phyloP scores from a whole-genome alignment of 106 monocot genomes.

The Apostasia ramifera region DNA sequence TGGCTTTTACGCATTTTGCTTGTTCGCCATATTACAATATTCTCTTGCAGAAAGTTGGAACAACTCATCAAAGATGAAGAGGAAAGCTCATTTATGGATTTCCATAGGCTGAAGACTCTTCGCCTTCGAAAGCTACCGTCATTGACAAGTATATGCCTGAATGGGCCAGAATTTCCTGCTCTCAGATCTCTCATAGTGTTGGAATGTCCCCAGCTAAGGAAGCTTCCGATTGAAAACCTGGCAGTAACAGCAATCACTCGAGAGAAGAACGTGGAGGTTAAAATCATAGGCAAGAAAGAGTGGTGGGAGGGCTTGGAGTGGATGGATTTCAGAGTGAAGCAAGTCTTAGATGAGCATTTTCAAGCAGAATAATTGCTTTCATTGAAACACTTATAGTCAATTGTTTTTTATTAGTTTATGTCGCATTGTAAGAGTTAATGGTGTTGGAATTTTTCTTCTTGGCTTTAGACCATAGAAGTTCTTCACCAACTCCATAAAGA shows the following conservation, averaged over 20 bases:
- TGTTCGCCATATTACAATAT: constrained; percentile 9
- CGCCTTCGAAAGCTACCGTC: constrained; percentile 1
- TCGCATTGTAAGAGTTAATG: too few species aligned
- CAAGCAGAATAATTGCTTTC: too few species aligned
- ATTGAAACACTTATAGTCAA: too few species aligned
- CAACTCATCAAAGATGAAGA: neutral
- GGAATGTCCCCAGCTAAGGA: constrained; percentile 8
- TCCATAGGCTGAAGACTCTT: neutral
- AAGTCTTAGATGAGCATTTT: too few species aligned
- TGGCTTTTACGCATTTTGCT: constrained; percentile 9
- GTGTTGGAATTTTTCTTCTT: too few species aligned
- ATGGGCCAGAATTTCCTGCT: neutral
- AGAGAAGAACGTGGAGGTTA: neutral
- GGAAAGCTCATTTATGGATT: neutral
- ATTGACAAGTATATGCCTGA: constrained; percentile 2
- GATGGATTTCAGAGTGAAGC: neutral
- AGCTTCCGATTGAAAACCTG: neutral
- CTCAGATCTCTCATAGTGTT: neutral
- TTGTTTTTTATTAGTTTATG: too few species aligned
- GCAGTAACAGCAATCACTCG: neutral
- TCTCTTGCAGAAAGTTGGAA: constrained; percentile 2
- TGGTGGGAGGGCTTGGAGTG: constrained; percentile 14
- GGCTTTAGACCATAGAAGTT: too few species aligned
- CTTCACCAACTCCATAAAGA: too few species aligned
- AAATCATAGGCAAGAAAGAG: neutral